phyloP scores from a whole-genome alignment of 2,329 filamentous ascomycete species.

The Torrubiellomyces zombiae region DNA sequence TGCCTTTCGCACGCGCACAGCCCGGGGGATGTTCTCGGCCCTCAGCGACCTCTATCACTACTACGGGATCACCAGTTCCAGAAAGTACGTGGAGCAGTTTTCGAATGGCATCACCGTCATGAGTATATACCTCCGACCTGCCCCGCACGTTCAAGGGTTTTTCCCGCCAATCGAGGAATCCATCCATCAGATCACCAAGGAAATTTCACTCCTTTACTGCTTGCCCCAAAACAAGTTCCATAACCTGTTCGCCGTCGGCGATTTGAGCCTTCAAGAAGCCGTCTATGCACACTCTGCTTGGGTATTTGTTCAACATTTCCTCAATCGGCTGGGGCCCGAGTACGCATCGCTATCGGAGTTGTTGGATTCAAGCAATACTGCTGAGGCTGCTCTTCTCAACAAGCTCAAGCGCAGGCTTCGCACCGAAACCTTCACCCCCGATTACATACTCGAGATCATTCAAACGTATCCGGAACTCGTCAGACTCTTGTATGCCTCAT shows the following conservation, averaged over 20 bases:
- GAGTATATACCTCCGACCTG: constrained; percentile 79
- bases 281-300: constrained; percentile 95
- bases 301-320: constrained; percentile 95
- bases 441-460: constrained; percentile 97
- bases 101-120: constrained; percentile 96
- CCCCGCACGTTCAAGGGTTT: constrained; percentile 37
- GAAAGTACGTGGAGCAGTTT: constrained; percentile 98
- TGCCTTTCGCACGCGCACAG: constrained; percentile 85
- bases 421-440: constrained; percentile 92
- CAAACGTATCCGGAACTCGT: constrained; percentile 76
- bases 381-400: constrained; percentile 71
- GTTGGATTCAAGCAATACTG: constrained; percentile 64
- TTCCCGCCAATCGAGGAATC: constrained; percentile 77
- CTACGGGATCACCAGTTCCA: constrained; percentile 88
- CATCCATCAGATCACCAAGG: constrained; percentile 98
- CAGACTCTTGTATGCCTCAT: constrained; percentile 75
- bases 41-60: constrained; percentile 96
- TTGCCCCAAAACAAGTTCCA: constrained; percentile 96
- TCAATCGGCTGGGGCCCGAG: constrained; percentile 85
- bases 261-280: constrained; percentile 85
- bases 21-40: constrained; percentile 84
- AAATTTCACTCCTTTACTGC: constrained; percentile 92
- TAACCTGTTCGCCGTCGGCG: constrained; percentile 67
- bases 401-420: constrained; percentile 92
- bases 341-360: constrained; percentile 76